Evolutionary conservation across 2,329 filamentous ascomycete species (phyloP).

Genomic region (Alternaria sp.): DNA sequence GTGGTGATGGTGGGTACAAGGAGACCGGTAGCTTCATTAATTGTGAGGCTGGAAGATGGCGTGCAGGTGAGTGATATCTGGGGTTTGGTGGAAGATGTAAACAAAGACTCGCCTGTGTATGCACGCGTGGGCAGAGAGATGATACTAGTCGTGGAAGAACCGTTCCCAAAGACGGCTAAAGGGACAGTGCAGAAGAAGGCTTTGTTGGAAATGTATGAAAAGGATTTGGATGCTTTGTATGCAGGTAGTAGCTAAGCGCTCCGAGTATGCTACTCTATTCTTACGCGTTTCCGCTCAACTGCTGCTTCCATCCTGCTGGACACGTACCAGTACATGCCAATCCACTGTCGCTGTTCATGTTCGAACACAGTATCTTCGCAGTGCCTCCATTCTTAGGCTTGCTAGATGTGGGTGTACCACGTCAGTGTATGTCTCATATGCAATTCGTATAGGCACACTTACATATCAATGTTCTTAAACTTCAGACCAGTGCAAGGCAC

Average conservation of each 20-base stretch:
- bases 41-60: conserved; percentile 32
- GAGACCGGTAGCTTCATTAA: conserved; percentile 38
- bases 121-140: conserved; percentile 55
- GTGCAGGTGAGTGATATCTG: conserved; percentile 57
- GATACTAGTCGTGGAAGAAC: conserved; percentile 56
- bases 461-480: conserved; percentile 59
- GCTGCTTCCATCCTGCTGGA: conserved; percentile 35
- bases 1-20: conserved; percentile 45
- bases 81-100: conserved; percentile 56
- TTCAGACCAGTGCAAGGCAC: conserved; percentile 57
- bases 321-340: conserved; percentile 38
- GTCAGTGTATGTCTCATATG: background rate
- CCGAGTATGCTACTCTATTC: background rate
- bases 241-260: background rate
- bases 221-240: conserved; percentile 20
- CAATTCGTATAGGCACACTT: background rate
- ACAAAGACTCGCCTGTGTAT: conserved; percentile 53
- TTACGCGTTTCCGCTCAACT: conserved; percentile 36
- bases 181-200: conserved; percentile 56
- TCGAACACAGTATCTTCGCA: conserved; percentile 35
- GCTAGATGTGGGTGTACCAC: background rate
- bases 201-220: conserved; percentile 52
- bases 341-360: conserved; percentile 40
- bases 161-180: conserved; percentile 59
- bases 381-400: conserved; percentile 41